A percentile compares a stretch with the other conserved stretches of the same genome.
These are phyloP conservation scores for Fusarium palustre DNA, from an alignment of 2,329 filamentous ascomycete genomes.

Conservation along the genomic window DNA sequence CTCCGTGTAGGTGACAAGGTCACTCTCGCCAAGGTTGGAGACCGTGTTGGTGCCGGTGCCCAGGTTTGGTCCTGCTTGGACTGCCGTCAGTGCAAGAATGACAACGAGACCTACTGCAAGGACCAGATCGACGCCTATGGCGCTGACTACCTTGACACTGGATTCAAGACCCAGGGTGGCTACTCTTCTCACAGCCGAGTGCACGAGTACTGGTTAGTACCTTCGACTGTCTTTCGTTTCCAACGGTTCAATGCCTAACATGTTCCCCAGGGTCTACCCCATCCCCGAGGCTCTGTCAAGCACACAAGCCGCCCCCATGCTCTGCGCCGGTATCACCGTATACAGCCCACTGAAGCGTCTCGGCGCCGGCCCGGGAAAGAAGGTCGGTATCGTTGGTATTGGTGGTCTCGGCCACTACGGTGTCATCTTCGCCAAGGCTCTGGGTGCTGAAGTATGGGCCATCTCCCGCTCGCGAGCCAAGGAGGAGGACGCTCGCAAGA, in stretches of 20 bases:
- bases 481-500: slow-evolving; percentile 67
- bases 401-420: slow-evolving; percentile 80
- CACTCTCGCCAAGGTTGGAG: slow-evolving; percentile 63
- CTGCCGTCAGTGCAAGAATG: slow-evolving; percentile 55
- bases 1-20: slow-evolving; percentile 70
- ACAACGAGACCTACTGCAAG: slow-evolving; percentile 57
- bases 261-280: slow-evolving; percentile 67
- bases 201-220: slow-evolving; percentile 58
- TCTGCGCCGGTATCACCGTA: slow-evolving; percentile 85
- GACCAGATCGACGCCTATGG: slow-evolving; percentile 62
- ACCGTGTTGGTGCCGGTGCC: slow-evolving; percentile 70
- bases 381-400: slow-evolving; percentile 79
- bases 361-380: slow-evolving; percentile 80
- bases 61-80: slow-evolving; percentile 65
- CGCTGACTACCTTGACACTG: slow-evolving; percentile 61
- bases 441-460: slow-evolving; percentile 71
- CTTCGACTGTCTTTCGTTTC: slow-evolving; percentile 34
- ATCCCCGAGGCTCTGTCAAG: slow-evolving; percentile 78
- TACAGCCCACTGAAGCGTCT: slow-evolving; percentile 83
- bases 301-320: slow-evolving; percentile 78
- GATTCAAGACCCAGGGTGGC: slow-evolving; percentile 70
- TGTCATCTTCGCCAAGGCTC: slow-evolving; percentile 75
- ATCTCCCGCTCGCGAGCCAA: slow-evolving; percentile 71
- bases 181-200: slow-evolving; percentile 54
- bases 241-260: slow-evolving; percentile 5